Percentiles rank a stretch among this genome's conserved stretches.
Evolutionary conservation across 352 stramenopile genomes (phyloP).

Genomic region (Aphanomyces invadans): DNA sequence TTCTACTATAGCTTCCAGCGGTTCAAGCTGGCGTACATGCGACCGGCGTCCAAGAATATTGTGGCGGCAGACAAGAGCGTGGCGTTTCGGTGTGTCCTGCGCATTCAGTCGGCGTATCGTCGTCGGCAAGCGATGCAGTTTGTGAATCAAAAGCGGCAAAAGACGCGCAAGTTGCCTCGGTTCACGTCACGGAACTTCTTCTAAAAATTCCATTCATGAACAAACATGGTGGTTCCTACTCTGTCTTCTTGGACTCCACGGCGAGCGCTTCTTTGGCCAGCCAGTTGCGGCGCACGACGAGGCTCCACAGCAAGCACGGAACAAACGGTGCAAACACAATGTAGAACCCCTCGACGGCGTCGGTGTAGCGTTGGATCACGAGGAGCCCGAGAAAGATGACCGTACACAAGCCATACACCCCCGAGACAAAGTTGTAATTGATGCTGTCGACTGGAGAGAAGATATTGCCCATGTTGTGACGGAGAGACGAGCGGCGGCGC

Average conservation of each 20-base stretch:
- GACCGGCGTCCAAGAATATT: constrained; percentile 42
- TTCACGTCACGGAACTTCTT: constrained; percentile 30
- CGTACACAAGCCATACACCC: constrained; percentile 66
- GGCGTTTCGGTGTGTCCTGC: constrained; percentile 45
- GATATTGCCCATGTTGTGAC: constrained; percentile 25
- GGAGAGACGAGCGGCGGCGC: not conserved
- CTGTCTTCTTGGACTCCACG: constrained; percentile 20
- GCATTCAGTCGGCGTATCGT: constrained; percentile 52
- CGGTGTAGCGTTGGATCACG: constrained; percentile 51
- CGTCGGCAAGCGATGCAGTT: constrained; percentile 39
- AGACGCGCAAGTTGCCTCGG: constrained; percentile 43
- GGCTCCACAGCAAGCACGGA: constrained; percentile 76
- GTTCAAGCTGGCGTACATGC: constrained; percentile 35
- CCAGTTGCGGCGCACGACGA: constrained; percentile 71
- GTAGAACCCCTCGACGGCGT: constrained; percentile 74
- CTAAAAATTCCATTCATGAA: not conserved
- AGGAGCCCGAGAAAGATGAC: constrained; percentile 48
- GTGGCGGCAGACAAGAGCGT: constrained; percentile 42
- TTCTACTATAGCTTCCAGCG: constrained; percentile 66
- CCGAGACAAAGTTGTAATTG: constrained; percentile 86
- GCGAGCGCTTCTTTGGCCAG: constrained; percentile 27
- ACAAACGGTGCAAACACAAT: constrained; percentile 75
- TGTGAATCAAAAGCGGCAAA: constrained; percentile 37
- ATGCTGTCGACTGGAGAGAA: constrained; percentile 67
- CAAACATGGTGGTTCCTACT: not conserved